Evolutionary conservation across 129 eudicot species (phyloP).

Genomic region (Apium graveolens): DNA sequence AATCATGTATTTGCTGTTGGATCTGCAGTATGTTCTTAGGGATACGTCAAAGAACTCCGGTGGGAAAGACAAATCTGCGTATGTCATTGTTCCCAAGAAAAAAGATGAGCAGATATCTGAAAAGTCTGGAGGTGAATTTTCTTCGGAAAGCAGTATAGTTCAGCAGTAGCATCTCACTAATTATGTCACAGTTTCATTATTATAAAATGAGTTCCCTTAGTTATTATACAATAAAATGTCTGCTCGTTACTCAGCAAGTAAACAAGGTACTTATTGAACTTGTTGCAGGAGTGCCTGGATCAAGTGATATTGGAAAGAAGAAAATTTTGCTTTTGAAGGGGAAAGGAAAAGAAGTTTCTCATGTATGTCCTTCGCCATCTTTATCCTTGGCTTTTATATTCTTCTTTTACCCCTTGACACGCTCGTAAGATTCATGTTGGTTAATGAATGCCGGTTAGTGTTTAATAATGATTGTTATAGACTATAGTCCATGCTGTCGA

Average conservation of each 20-base stretch:
- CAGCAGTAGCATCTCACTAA: neutral
- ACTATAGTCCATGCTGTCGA: neutral
- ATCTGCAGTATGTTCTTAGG: constrained; percentile 67
- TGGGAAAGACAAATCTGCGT: constrained; percentile 66
- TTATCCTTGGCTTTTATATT: neutral
- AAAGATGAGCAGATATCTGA: constrained; percentile 47
- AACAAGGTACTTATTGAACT: constrained; percentile 3
- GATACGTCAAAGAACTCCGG: constrained; percentile 47
- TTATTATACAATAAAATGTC: neutral
- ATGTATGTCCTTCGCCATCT: constrained; percentile 34
- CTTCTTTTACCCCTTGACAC: neutral
- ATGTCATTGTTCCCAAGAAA: constrained; percentile 42
- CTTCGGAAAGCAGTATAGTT: constrained; percentile 47
- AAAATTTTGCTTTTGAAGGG: constrained; percentile 86
- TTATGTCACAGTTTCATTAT: neutral
- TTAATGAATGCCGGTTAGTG: neutral
- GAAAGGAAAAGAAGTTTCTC: constrained; percentile 66
- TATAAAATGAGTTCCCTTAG: neutral
- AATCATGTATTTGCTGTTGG: neutral
- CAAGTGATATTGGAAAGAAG: constrained; percentile 57
- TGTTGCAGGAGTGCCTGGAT: constrained; percentile 52
- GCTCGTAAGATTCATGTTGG: neutral
- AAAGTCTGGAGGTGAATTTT: constrained; percentile 40
- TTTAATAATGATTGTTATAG: neutral
- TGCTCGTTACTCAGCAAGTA: neutral